Percentiles rank a stretch among this genome's conserved stretches.
Conservation (phyloP, 2,329 filamentous ascomycete genomes). For the Harringtonia aguacate region DNA sequence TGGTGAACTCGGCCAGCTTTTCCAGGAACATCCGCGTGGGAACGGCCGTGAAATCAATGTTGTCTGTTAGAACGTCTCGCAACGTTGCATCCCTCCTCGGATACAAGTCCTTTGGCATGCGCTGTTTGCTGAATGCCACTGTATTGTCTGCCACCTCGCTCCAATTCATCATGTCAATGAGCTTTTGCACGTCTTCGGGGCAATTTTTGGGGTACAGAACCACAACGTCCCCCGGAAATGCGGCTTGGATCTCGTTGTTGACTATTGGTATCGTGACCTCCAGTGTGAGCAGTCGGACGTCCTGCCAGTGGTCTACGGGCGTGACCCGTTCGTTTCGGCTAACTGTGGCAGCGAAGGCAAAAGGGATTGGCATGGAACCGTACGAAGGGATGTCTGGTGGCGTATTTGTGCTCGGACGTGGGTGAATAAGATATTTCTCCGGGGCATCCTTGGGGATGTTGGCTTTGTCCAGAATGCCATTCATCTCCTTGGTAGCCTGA, state of each 20-base stretch:
- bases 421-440: slow-evolving; percentile 20
- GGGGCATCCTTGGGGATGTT: slow-evolving; percentile 25
- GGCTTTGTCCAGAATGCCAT: slow-evolving; percentile 20
- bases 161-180: slow-evolving; percentile 78
- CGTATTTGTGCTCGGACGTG: not conserved
- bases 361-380: slow-evolving; percentile 43
- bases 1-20: slow-evolving; percentile 64
- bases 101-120: slow-evolving; percentile 6
- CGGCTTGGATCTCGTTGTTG: slow-evolving; percentile 14
- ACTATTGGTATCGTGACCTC: slow-evolving; percentile 23
- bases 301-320: slow-evolving; percentile 74
- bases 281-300: slow-evolving; percentile 73
- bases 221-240: slow-evolving; percentile 67
- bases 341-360: slow-evolving; percentile 46
- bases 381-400: slow-evolving; percentile 16
- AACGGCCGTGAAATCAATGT: slow-evolving; percentile 82
- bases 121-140: slow-evolving; percentile 38
- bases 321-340: slow-evolving; percentile 64
- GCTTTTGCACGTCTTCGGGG: slow-evolving; percentile 61
- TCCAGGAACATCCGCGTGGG: slow-evolving; percentile 81
- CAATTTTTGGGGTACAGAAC: slow-evolving; percentile 85
- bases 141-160: slow-evolving; percentile 56
- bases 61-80: slow-evolving; percentile 65
- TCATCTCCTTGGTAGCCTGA: slow-evolving; percentile 10
- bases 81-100: slow-evolving; percentile 43